phyloP scores from a whole-genome alignment of 129 eudicot genomes.

The sunflower (Helianthus annuus) region DNA sequence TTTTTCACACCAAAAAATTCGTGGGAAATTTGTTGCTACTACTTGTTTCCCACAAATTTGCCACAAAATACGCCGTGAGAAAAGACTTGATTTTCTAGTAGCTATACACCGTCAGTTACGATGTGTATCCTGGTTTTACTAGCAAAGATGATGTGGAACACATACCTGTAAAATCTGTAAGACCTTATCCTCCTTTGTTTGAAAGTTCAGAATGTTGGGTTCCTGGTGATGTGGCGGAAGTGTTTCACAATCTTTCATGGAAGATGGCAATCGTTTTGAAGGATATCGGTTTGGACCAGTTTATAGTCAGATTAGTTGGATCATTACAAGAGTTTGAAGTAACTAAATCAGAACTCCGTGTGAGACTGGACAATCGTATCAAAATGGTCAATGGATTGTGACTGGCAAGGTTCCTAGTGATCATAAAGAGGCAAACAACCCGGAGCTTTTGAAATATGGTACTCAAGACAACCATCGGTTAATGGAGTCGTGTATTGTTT shows the following conservation, averaged over 20 bases:
- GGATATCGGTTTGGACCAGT: conserved; percentile 36
- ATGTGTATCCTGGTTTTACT: conserved; percentile 44
- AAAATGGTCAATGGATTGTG: conserved; percentile 64
- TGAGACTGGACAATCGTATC: conserved; percentile 83
- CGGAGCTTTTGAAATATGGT: too few relatives aligned
- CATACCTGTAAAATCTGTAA: conserved; percentile 47
- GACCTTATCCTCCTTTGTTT: conserved; percentile 65
- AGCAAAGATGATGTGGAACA: conserved; percentile 37
- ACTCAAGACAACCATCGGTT: too few relatives aligned
- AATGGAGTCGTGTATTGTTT: too few relatives aligned
- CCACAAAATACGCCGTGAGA: too few relatives aligned
- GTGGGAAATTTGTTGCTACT: too few relatives aligned
- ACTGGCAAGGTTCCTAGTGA: too few relatives aligned
- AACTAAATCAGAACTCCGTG: conserved; percentile 43
- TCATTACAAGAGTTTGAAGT: conserved; percentile 42
- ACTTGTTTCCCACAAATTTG: too few relatives aligned
- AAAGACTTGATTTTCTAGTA: too few relatives aligned
- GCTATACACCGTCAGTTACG: conserved; percentile 58
- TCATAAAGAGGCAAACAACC: too few relatives aligned
- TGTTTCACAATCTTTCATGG: conserved; percentile 64
- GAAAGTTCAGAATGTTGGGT: conserved; percentile 41
- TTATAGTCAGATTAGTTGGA: conserved; percentile 69
- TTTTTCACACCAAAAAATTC: too few relatives aligned
- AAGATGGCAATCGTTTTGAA: conserved; percentile 61
- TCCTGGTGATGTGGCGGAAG: conserved; percentile 78